phyloP scores from a whole-genome alignment of 2,329 filamentous ascomycete genomes.

The Trichoderma sp. region DNA sequence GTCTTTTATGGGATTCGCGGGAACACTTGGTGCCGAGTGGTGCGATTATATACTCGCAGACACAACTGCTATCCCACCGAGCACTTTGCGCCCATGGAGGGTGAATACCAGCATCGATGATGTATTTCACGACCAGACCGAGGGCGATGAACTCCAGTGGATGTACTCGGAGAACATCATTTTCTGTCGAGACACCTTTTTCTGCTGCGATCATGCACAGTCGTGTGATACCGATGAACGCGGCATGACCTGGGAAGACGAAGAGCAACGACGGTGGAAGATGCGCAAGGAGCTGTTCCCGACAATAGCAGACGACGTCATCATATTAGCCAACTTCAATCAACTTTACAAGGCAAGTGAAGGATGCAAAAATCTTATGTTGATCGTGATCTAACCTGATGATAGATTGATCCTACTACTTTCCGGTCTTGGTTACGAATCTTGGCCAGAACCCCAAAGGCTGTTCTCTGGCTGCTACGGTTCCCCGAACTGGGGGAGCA shows the following conservation, averaged over 20 bases:
- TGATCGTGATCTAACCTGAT: not conserved
- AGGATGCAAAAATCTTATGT: not conserved
- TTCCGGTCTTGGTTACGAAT: slow-evolving; percentile 96
- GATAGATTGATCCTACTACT: slow-evolving; percentile 90
- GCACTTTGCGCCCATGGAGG: slow-evolving; percentile 77
- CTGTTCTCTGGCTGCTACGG: slow-evolving; percentile 91
- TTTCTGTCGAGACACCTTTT: slow-evolving; percentile 92
- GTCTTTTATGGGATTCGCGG: slow-evolving; percentile 99
- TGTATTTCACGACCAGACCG: slow-evolving; percentile 62
- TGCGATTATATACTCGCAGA: slow-evolving; percentile 97
- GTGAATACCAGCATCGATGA: slow-evolving; percentile 74
- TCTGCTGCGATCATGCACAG: slow-evolving; percentile 95
- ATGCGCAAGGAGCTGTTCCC: slow-evolving; percentile 96
- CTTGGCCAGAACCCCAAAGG: slow-evolving; percentile 77
- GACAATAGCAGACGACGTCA: slow-evolving; percentile 71
- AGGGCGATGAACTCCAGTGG: slow-evolving; percentile 73
- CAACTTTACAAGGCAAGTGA: slow-evolving; percentile 87
- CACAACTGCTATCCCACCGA: slow-evolving; percentile 76
- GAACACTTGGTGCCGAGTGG: slow-evolving; percentile 94
- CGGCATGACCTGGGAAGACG: slow-evolving; percentile 74
- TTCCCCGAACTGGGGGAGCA: slow-evolving; percentile 92
- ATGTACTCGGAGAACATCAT: slow-evolving; percentile 97
- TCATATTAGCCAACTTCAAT: slow-evolving; percentile 98
- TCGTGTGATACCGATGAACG: slow-evolving; percentile 73
- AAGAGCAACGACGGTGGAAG: slow-evolving; percentile 77